phyloP scores from a whole-genome alignment of 2,329 filamentous ascomycete species.

The Eurotiales sp. region DNA sequence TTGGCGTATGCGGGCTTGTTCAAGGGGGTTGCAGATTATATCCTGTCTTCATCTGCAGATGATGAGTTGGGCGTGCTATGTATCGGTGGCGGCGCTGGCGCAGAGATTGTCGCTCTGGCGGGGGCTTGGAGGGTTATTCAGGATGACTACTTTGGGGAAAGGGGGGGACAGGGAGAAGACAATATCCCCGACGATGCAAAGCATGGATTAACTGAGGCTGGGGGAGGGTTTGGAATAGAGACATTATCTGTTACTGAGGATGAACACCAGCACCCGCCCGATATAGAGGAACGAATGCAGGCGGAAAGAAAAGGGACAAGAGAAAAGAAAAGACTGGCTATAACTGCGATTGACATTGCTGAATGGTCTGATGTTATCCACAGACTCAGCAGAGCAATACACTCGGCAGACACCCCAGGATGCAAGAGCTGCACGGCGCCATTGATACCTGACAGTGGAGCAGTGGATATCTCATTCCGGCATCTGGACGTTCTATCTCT shows the following conservation, averaged over 20 bases:
- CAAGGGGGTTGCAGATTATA: slow-evolving; percentile 27
- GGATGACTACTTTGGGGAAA: slow-evolving; percentile 11
- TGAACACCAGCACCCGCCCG: background rate
- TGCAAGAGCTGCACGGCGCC: slow-evolving; percentile 28
- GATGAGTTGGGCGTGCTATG: slow-evolving; percentile 45
- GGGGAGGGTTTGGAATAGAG: background rate
- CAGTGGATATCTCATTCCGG: slow-evolving; percentile 39
- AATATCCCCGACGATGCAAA: too few species aligned
- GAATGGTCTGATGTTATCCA: slow-evolving; percentile 66
- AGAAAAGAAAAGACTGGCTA: slow-evolving; percentile 33
- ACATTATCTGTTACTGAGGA: background rate
- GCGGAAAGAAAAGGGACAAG: background rate
- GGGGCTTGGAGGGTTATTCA: slow-evolving; percentile 46
- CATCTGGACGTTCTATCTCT: slow-evolving; percentile 51
- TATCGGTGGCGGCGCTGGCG: slow-evolving; percentile 63
- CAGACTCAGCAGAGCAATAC: slow-evolving; percentile 57
- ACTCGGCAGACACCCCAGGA: slow-evolving; percentile 26
- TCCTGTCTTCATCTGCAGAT: background rate
- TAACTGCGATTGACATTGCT: slow-evolving; percentile 76
- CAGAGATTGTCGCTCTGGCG: slow-evolving; percentile 63
- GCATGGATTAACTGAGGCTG: background rate
- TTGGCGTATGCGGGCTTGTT: slow-evolving; percentile 72
- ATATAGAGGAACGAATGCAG: background rate
- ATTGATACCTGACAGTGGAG: slow-evolving; percentile 18
- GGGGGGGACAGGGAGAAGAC: slow-evolving; percentile 15